Base-by-base conservation (phyloP, 2,329 filamentous ascomycete species). In the Plectosphaerella sp. region DNA sequence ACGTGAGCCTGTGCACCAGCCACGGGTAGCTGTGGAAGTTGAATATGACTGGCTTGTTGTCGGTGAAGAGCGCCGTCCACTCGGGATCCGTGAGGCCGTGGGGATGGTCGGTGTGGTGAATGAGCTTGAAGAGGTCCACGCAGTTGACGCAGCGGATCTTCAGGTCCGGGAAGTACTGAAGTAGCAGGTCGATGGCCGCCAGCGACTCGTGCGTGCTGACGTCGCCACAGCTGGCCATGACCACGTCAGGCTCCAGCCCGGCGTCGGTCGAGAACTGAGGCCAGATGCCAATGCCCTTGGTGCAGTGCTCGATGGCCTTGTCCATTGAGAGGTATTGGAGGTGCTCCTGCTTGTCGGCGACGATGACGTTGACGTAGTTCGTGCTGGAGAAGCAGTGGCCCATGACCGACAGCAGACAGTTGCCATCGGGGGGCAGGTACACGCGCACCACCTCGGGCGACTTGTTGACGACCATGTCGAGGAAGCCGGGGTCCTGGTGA, bases 1-100 rank as follows among this genome's bases (percentile, higher is more conserved):
- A 91, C 1, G 87, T 88, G 59, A 92, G 70, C 48, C 88, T 79
- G 72, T 91, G 88, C 49, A 92, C 81, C 61, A 92, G 76, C 86
- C 86, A 91, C 9, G 88, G 88, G 71, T 92, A 91, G 33, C 83
- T 87, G 73, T 92, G 88, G 80, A 91, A 92, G 73, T 91, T 91
- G 76, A 92, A 91, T 64, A 91, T 83, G 64, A 90, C 75, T 20
- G 88, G 88, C 58, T 78, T 84, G 72, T 90, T 74, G 15, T 77
- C 75, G 1, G 88, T 91, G 75, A 92, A 92, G 58, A 91, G 72
- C 39, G 85, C 75, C 14, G 69, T 69, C 81, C 85, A 92, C 64
- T 90, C 84, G 16, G 61, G 57, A 59, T 89, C 83, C 0, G 75
- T 78, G 52, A 91, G 75, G 41, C 88, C 88, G 69, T 92, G 88